Conservation (phyloP, 2,329 filamentous ascomycete genomes). For the Chaetomium sp. region DNA sequence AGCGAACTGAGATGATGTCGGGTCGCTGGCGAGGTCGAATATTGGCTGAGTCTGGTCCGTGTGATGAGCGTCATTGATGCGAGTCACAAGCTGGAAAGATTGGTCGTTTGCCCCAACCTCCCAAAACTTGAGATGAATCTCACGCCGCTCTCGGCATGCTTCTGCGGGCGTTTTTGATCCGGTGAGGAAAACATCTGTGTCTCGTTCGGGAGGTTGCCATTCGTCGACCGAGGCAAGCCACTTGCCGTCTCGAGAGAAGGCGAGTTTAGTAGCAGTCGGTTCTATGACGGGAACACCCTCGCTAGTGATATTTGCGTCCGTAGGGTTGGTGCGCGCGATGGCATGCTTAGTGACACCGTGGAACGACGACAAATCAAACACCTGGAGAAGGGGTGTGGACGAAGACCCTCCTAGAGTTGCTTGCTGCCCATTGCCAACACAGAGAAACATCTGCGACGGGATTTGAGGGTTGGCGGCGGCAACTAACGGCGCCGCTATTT, state of each 20-base stretch:
- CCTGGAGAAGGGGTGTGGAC: constrained; percentile 69
- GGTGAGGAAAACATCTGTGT: constrained; percentile 61
- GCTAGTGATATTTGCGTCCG: constrained; percentile 74
- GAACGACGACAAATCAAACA: constrained; percentile 79
- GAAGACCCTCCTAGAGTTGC: constrained; percentile 52
- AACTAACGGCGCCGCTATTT: constrained; percentile 55
- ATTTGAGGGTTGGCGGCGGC: constrained; percentile 64
- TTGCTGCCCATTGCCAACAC: constrained; percentile 64
- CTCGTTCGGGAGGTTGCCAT: constrained; percentile 75
- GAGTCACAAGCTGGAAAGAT: constrained; percentile 74
- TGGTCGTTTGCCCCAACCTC: constrained; percentile 59
- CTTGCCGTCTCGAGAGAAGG: constrained; percentile 75
- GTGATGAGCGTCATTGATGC: constrained; percentile 81
- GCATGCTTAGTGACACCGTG: constrained; percentile 84
- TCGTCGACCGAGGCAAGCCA: constrained; percentile 94
- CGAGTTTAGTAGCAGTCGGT: constrained; percentile 74
- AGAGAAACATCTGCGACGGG: constrained; percentile 66
- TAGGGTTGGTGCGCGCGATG: constrained; percentile 82
- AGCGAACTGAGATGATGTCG: constrained; percentile 70
- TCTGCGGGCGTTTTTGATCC: constrained; percentile 44
- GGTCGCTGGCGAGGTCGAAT: constrained; percentile 73
- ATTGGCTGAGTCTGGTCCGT: constrained; percentile 60
- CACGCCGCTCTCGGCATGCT: constrained; percentile 58
- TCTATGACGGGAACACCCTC: constrained; percentile 73
- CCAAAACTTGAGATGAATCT: constrained; percentile 93